A percentile compares a stretch with the other conserved stretches of the same genome.
phyloP scores from a whole-genome alignment of 176 grass and related monocot species.

The Panicum miliaceum region DNA sequence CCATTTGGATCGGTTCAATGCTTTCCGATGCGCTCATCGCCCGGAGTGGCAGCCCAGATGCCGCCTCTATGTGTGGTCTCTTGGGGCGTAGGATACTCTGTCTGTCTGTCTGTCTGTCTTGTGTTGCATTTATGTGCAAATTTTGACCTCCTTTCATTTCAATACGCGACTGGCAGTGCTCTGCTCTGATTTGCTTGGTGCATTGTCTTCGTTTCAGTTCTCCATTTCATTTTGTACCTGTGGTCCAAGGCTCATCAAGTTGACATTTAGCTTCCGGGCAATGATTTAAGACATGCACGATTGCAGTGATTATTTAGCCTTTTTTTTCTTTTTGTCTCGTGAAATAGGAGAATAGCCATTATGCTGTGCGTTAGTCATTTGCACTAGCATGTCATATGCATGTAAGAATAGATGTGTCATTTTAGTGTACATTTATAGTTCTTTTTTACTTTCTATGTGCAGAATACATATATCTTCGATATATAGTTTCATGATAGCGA shows the following conservation, averaged over 20 bases:
- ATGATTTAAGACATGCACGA: not conserved
- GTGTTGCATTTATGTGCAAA: not conserved
- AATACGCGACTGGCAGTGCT: not conserved
- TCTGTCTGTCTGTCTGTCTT: not conserved
- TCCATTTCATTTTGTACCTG: not conserved
- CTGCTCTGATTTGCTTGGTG: slow-evolving; percentile 20
- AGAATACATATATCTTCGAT: not conserved
- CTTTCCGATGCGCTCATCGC: not conserved
- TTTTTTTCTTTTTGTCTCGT: not conserved
- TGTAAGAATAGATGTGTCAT: not conserved
- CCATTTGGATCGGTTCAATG: not conserved
- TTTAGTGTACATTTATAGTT: not conserved
- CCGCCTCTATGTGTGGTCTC: not conserved
- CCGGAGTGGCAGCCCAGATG: not conserved
- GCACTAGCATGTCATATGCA: not conserved
- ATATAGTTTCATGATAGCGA: not conserved
- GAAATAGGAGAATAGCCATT: not conserved
- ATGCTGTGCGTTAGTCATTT: not conserved
- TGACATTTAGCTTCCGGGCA: not conserved
- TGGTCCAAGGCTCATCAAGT: not conserved
- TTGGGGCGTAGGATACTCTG: not conserved
- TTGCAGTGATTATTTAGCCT: not conserved
- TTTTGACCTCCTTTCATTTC: not conserved
- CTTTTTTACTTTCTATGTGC: not conserved
- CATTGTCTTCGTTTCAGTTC: not conserved